A percentile compares a stretch with the other conserved stretches of the same genome.
Conservation (phyloP, 2,329 filamentous ascomycete genomes). For the Cadophora gregata region DNA sequence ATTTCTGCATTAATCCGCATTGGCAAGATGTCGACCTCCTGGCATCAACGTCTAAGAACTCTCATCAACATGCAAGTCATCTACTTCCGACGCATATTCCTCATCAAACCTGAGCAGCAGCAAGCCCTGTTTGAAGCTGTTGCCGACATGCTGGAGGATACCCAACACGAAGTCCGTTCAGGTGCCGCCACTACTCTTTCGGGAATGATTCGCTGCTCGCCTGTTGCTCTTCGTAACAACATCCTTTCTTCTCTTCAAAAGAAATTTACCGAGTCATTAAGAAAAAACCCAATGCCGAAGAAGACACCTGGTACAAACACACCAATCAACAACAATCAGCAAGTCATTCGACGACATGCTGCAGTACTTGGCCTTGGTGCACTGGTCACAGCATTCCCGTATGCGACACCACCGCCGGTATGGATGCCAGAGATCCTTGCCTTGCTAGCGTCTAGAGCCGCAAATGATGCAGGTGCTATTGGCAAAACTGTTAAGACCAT, state of each 20-base stretch:
- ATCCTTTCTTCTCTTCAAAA: constrained; percentile 78
- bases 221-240: constrained; percentile 75
- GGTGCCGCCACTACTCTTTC: constrained; percentile 92
- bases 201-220: constrained; percentile 98
- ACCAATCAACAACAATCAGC: constrained; percentile 72
- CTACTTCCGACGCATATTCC: constrained; percentile 94
- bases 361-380: constrained; percentile 91
- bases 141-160: constrained; percentile 91
- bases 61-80: constrained; percentile 99
- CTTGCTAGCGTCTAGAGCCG: constrained; percentile 81
- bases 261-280: constrained; percentile 80
- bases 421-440: constrained; percentile 97
- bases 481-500: constrained; percentile 96
- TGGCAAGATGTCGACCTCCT: constrained; percentile 81
- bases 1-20: constrained; percentile 87
- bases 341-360: constrained; percentile 84
- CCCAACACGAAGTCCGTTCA: constrained; percentile 91
- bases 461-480: constrained; percentile 87
- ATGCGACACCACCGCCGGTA: constrained; percentile 85
- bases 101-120: constrained; percentile 77
- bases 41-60: constrained; percentile 94
- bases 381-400: constrained; percentile 94
- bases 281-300: constrained; percentile 87
- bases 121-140: constrained; percentile 87
- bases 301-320: constrained; percentile 70